A percentile compares a stretch with the other conserved stretches of the same genome.
phyloP scores from a whole-genome alignment of 441 rosid species.

The Geranium incanum region DNA sequence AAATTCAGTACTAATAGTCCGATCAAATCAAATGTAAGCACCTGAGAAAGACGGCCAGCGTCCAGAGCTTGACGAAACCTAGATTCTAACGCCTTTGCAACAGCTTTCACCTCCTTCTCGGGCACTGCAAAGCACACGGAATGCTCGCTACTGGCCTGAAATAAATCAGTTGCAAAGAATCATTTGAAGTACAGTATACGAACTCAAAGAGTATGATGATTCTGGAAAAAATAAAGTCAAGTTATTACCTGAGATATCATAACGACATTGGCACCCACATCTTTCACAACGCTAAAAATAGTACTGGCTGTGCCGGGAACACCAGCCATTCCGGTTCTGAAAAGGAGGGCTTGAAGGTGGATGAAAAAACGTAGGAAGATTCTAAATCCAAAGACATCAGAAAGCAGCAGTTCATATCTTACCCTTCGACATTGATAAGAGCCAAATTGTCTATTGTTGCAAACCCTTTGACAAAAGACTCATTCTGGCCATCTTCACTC shows the following conservation, averaged over 20 bases:
- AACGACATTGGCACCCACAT: conserved; percentile 93
- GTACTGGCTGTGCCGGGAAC: conserved; percentile 94
- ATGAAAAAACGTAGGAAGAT: conserved; percentile 1
- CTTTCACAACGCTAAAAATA: conserved; percentile 89
- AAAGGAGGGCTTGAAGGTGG: conserved; percentile 17
- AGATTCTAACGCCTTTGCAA: conserved; percentile 66
- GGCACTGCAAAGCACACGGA: conserved; percentile 96
- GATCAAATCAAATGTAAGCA: conserved; percentile 18
- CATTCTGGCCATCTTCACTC: conserved; percentile 43
- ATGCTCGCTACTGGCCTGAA: conserved; percentile 93
- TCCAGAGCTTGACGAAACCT: conserved; percentile 74
- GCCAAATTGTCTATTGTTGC: conserved; percentile 94
- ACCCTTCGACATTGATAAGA: conserved; percentile 97
- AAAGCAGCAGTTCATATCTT: conserved; percentile 23
- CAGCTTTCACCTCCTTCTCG: conserved; percentile 83
- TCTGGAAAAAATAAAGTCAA: conserved; percentile 13
- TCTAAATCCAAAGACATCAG: conserved; percentile 6
- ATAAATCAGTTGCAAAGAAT: conserved; percentile 21
- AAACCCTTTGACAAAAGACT: conserved; percentile 76
- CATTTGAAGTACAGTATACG: neutral
- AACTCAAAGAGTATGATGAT: neutral
- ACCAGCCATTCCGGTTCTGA: conserved; percentile 98
- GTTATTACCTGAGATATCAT: conserved; percentile 87
- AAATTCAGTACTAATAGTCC: neutral
- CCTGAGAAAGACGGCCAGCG: conserved; percentile 97